These are phyloP conservation scores for Sporothrix inflata DNA, from an alignment of 2,329 filamentous ascomycete genomes.

Conservation along the genomic window DNA sequence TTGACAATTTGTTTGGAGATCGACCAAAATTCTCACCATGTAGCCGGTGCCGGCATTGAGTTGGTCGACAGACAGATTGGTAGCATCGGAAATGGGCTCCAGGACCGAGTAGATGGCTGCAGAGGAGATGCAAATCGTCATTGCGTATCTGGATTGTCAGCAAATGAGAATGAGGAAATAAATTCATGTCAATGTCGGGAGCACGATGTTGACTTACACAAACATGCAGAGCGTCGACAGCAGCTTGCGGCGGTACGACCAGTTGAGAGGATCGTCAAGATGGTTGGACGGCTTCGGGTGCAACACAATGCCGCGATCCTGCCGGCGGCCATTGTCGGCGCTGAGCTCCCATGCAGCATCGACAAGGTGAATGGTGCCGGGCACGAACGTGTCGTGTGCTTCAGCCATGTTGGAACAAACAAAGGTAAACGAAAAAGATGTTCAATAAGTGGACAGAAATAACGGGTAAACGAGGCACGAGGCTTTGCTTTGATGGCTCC, in stretches of 20 bases:
- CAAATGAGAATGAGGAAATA: not conserved
- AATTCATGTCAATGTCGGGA: not conserved
- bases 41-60: slow-evolving; percentile 6
- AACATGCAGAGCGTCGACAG: slow-evolving; percentile 9
- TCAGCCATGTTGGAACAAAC: not conserved
- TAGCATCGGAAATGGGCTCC: not conserved
- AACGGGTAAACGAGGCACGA: not conserved
- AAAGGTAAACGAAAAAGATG: not conserved
- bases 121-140: not conserved
- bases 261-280: not conserved
- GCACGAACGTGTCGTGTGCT: not conserved
- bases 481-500: not conserved
- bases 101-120: not conserved
- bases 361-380: not conserved
- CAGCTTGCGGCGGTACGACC: slow-evolving; percentile 3
- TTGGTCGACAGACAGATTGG: not conserved
- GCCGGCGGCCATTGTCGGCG: not conserved
- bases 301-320: not conserved
- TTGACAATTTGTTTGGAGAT: no score
- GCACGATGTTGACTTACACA: not conserved
- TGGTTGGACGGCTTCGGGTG: slow-evolving; percentile 1
- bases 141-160: not conserved
- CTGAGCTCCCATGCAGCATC: not conserved
- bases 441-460: not conserved
- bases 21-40: not conserved